Percentiles rank a stretch among this genome's conserved stretches.
Conservation (phyloP, 2,329 filamentous ascomycete species). For the Tolypocladium tundrense region DNA sequence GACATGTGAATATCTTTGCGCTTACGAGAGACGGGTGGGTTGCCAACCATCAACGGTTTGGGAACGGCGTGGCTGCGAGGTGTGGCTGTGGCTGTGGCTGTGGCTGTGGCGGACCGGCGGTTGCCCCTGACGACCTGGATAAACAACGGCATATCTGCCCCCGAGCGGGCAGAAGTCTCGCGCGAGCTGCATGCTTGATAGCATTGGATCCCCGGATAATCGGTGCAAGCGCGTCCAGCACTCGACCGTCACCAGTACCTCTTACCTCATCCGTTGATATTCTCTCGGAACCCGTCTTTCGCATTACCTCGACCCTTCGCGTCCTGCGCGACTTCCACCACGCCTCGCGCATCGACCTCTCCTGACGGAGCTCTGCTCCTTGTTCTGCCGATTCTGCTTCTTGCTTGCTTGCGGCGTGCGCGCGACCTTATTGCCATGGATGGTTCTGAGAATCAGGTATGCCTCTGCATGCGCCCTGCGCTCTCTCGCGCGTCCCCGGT, state of each 20-base stretch:
- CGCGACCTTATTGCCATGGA: slow-evolving; percentile 19
- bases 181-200: not conserved
- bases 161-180: not conserved
- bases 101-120: not conserved
- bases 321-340: slow-evolving; percentile 7
- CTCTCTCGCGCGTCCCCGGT: not conserved
- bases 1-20: not conserved
- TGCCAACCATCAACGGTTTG: not conserved
- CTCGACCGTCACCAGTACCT: not conserved
- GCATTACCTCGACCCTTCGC: not conserved
- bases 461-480: not conserved
- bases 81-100: not conserved
- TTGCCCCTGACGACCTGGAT: slow-evolving; percentile 6
- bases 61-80: not conserved
- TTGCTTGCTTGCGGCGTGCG: slow-evolving; percentile 11
- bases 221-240: not conserved
- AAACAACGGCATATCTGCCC: slow-evolving; percentile 3
- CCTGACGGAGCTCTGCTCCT: slow-evolving; percentile 27
- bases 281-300: not conserved
- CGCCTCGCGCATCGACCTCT: slow-evolving; percentile 13
- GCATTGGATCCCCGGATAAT: not conserved
- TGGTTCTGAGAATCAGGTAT: slow-evolving; percentile 19
- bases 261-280: not conserved
- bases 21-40: not conserved
- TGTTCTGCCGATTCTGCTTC: slow-evolving; percentile 20